Evolutionary conservation across 179 eudicot species (phyloP), one percentile per base, ranked within the genome.

Genomic region (Spergularia azorica): DNA sequence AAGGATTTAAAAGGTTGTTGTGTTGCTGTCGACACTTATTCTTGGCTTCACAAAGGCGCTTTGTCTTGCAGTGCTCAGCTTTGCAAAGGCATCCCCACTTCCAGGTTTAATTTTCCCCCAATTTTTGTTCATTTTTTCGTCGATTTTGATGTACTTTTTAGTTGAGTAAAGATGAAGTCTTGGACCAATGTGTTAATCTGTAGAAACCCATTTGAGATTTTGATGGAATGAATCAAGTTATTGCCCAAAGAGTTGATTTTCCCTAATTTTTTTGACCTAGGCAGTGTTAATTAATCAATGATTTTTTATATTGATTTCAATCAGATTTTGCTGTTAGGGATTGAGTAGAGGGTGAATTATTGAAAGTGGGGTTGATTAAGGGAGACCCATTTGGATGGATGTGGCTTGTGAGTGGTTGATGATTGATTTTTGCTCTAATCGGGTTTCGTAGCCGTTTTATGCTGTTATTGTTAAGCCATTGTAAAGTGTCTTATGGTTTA

Each of bases 31-130:
- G 99, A 95, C 73, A 95, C 97, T 48, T 95, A 93, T 83, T 95
- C 97, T 77, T 95, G 99, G 99, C 94, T 95, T 20, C 99, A 95
- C 77, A 95, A 95, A 79, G 99, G 99, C 11, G 97, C 99, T 10
- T 91, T 95, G 63, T 91, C 94, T 86, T 95, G 99, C 83, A 95
- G 99, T 86, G 75, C 80, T 67, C 90, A 93, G 14, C 97, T 95
- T 74, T 95, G 99, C 86, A 95, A 91, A 75, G 92, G 90, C 73
- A 78, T 84, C 17, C 91, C 92, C 67, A 93, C 99, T 62, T 83
- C 97, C 78, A 91, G 89, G 99, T 93, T 13, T 10, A 15, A 46
- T 32, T 56, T 75, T 60, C 11, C 36, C 26, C 18, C 68, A 14
- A 36, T 32, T 58, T 56, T 21, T 71, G 43, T 38, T 16, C 10